phyloP scores from a whole-genome alignment of 108 stramenopile genomes.

The Licmophora abbreviata region DNA sequence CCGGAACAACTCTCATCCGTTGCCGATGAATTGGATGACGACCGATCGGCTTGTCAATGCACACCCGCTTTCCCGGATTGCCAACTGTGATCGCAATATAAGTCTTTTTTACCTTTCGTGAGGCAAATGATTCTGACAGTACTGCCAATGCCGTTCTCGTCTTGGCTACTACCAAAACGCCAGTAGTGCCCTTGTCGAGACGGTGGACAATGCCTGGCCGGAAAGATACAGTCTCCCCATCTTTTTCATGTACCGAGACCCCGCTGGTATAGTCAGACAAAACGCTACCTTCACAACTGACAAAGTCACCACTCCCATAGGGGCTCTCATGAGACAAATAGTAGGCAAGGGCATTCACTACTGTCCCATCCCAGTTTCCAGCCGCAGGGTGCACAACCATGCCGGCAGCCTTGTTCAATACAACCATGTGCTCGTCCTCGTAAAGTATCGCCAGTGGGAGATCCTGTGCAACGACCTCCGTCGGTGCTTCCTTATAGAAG shows the following conservation, averaged over 20 bases:
- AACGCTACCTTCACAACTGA: constrained; percentile 11
- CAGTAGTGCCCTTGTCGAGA: constrained; percentile 93
- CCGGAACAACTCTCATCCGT: constrained; percentile 87
- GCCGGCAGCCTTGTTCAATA: constrained; percentile 85
- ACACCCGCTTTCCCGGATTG: constrained; percentile 71
- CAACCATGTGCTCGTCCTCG: constrained; percentile 92
- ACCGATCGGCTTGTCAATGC: constrained; percentile 90
- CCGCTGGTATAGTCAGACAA: constrained; percentile 15
- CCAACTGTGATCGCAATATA: constrained; percentile 88
- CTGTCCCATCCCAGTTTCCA: constrained; percentile 93
- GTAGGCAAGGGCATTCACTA: constrained; percentile 92
- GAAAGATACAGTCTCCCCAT: constrained; percentile 54
- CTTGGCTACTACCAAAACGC: constrained; percentile 94
- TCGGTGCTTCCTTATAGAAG: constrained; percentile 24
- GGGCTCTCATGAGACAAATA: constrained; percentile 65
- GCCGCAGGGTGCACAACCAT: constrained; percentile 98
- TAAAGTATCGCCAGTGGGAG: constrained; percentile 76
- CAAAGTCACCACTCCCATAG: constrained; percentile 60
- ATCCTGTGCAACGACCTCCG: constrained; percentile 69
- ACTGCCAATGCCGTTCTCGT: constrained; percentile 58
- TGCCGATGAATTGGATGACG: constrained; percentile 90
- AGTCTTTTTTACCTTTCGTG: constrained; percentile 74
- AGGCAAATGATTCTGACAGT: constrained; percentile 80
- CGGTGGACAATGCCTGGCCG: constrained; percentile 96
- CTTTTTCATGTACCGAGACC: constrained; percentile 35